A percentile compares a stretch with the other conserved stretches of the same genome.
Evolutionary conservation across 2,329 filamentous ascomycete species (phyloP).

Genomic region (Dryadomyces quercus-mongolicae): DNA sequence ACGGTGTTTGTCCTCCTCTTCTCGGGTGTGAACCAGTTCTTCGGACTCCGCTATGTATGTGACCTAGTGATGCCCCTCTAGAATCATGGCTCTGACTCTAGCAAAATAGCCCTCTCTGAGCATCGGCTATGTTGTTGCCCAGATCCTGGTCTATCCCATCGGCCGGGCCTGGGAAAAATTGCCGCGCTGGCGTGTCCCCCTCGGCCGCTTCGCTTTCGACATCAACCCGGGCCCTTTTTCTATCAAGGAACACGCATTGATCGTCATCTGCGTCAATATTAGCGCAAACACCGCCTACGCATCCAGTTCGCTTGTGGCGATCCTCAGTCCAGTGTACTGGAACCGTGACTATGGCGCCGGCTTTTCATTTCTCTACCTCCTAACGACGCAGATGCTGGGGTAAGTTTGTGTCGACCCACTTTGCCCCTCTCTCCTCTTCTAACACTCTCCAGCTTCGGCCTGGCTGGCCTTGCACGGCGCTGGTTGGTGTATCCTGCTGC

Average conservation of each 20-base stretch:
- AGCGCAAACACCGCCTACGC: constrained; percentile 6
- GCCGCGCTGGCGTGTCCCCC: constrained; percentile 33
- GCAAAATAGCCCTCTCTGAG: constrained; percentile 34
- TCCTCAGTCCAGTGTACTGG: constrained; percentile 8
- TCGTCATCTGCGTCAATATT: constrained; percentile 27
- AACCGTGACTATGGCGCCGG: constrained; percentile 7
- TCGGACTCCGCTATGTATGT: constrained; percentile 7
- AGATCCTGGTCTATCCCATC: constrained; percentile 43
- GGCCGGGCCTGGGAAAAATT: constrained; percentile 41
- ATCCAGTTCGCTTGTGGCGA: constrained; percentile 6
- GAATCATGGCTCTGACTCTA: neutral
- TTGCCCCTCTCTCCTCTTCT: neutral
- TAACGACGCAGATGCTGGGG: constrained; percentile 42
- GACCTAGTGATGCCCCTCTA: neutral
- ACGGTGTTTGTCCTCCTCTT: constrained; percentile 8
- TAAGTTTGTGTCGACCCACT: neutral
- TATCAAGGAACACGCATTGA: constrained; percentile 47
- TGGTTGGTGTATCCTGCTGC: constrained; percentile 40
- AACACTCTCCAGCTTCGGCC: constrained; percentile 25
- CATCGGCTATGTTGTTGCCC: constrained; percentile 43
- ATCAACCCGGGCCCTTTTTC: constrained; percentile 45
- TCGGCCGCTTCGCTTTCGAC: constrained; percentile 23
- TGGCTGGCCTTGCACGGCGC: constrained; percentile 35
- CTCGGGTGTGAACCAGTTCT: constrained; percentile 8
- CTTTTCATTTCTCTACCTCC: constrained; percentile 8